These are phyloP conservation scores for Clarireedia homoeocarpa DNA, from an alignment of 2,329 filamentous ascomycete species.

Conservation along the genomic window DNA sequence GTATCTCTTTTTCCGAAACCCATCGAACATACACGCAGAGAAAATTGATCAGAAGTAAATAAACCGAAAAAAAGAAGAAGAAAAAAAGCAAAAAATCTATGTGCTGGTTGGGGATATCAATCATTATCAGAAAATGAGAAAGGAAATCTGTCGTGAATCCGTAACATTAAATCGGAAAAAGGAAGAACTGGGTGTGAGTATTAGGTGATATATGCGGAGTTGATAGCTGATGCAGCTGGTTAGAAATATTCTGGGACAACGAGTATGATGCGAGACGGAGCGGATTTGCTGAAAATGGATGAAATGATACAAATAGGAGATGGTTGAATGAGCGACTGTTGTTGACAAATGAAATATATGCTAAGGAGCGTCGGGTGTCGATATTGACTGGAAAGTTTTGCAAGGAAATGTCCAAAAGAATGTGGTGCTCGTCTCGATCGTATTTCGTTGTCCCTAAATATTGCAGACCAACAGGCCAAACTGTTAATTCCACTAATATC, in stretches of 20 bases:
- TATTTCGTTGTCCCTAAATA: constrained; percentile 13
- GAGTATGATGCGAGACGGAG: neutral
- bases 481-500: neutral
- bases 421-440: constrained; percentile 27
- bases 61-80: neutral
- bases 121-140: neutral
- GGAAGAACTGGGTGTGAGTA: neutral
- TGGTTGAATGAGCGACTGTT: constrained; percentile 26
- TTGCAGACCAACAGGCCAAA: constrained; percentile 7
- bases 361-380: constrained; percentile 28
- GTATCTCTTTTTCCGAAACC: neutral
- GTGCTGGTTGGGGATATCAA: constrained; percentile 19
- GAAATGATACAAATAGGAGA: constrained; percentile 20
- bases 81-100: constrained; percentile 17
- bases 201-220: neutral
- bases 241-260: constrained; percentile 1
- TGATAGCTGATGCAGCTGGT: neutral
- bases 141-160: neutral
- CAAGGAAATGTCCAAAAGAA: constrained; percentile 22
- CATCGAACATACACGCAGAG: neutral
- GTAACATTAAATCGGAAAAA: neutral
- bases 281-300: constrained; percentile 1
- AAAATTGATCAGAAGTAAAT: neutral
- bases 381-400: constrained; percentile 15
- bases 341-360: constrained; percentile 21